Conservation (phyloP, 1,284 basidiomycete genomes). For the Xerocomus minutiporus region DNA sequence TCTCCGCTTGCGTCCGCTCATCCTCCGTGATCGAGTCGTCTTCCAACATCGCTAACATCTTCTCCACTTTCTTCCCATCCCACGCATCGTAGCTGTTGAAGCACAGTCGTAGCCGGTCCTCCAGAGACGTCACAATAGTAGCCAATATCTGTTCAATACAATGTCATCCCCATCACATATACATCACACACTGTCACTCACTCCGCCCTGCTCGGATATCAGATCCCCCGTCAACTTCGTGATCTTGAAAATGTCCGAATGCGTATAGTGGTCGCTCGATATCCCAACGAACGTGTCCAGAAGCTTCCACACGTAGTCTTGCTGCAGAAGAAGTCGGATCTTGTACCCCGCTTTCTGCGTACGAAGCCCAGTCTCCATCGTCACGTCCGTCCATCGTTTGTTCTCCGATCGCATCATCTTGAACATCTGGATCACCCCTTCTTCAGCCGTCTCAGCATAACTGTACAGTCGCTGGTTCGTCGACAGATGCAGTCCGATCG, state of each 20-base stretch:
- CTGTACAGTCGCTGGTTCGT: slow-evolving; percentile 1
- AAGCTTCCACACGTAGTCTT: slow-evolving; percentile 1
- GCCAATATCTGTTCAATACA: no score
- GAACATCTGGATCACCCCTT: slow-evolving; percentile 1
- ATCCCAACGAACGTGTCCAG: not conserved
- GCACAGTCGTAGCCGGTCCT: no score
- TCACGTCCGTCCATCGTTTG: not conserved
- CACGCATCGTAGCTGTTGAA: no score
- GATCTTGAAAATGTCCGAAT: slow-evolving; percentile 3
- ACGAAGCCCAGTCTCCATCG: not conserved
- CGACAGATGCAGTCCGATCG: not conserved
- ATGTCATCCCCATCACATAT: no score
- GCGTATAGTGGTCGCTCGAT: not conserved
- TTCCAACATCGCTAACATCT: no score
- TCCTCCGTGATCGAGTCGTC: no score
- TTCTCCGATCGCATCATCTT: not conserved
- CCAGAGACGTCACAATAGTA: no score
- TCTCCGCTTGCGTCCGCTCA: no score
- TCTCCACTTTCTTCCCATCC: no score
- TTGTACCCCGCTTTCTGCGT: not conserved
- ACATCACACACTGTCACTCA: not conserved
- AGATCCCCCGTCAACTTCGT: not conserved
- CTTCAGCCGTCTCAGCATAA: not conserved
- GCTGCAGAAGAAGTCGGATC: not conserved
- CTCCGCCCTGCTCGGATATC: not conserved